Evolutionary conservation across 2,329 filamentous ascomycete species (phyloP), one percentile per base, ranked within the genome.

Genomic region (Plectosphaerella sp.): DNA sequence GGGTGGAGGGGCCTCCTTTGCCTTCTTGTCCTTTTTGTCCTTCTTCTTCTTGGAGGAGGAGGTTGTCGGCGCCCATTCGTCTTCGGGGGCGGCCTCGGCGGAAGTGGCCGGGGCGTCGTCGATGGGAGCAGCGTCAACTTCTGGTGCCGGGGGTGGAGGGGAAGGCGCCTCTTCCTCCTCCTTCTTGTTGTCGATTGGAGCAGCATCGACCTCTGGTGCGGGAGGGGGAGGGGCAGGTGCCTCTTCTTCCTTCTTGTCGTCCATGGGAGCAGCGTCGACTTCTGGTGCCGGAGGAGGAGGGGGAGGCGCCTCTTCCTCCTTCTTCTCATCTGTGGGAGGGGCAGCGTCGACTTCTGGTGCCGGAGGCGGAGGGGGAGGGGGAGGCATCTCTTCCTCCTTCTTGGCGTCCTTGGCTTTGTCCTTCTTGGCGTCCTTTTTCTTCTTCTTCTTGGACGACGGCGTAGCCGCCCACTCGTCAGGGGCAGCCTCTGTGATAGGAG

Each of bases 371-470:
- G 20, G 20, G 10, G 20, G 20, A n/a, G 45, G 45, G 5, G 43
- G 43, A 45, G 45, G 3, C 16, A 9, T 12, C 28, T 33, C 28
- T 33, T 33, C 28, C 28, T 33, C 28, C 28, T 33, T 33, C 28
- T 48, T 48, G 12, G 10, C 16, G 4, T 48, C 37, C 46, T 39
- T 16, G 8, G 46, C 46, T 20, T 41, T 47, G 36, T 48, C 24
- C 49, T 57, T 56, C 41, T 48, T 56, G 43, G 54, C 55, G 43
- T 54, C 55, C 25, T 53, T 55, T 22, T 55, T 57, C 49, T 54
- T 56, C 8, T 55, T 52, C 39, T 54, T 53, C 39, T 56, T 56
- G 28, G 28, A 33, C 28, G 28, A 47, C 39, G 43, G 46, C 42
- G 43, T 10, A 24, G 35, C 9, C 11, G 28, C 49, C 43, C 36